These are phyloP conservation scores for Corylus heterophylla DNA, from an alignment of 306 rosid genomes.

Conservation along the genomic window DNA sequence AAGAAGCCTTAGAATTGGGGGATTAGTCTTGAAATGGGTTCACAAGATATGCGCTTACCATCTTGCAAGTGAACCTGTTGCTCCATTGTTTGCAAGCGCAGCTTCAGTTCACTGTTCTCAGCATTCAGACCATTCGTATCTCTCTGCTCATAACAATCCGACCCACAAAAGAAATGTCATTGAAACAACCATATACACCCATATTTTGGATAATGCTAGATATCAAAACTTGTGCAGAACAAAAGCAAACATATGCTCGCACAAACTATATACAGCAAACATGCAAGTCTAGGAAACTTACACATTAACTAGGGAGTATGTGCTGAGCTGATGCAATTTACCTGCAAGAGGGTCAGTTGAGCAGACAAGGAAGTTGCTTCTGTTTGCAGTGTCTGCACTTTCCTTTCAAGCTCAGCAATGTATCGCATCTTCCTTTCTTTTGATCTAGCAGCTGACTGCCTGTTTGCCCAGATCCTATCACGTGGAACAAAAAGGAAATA, in stretches of 20 bases:
- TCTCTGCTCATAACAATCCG: slow-evolving; percentile 53
- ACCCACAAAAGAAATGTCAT: slow-evolving; percentile 5
- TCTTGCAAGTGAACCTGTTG: slow-evolving; percentile 98
- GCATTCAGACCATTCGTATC: slow-evolving; percentile 85
- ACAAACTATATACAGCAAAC: neutral
- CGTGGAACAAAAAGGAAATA: slow-evolving; percentile 24
- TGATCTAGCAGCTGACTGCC: slow-evolving; percentile 98
- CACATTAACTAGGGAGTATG: neutral
- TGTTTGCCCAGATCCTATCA: slow-evolving; percentile 94
- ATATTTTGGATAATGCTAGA: neutral
- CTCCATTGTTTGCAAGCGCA: slow-evolving; percentile 96
- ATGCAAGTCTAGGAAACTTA: neutral
- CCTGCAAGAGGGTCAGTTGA: slow-evolving; percentile 91
- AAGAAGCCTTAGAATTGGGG: neutral
- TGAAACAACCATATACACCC: neutral
- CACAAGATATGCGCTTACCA: slow-evolving; percentile 46
- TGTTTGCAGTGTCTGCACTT: slow-evolving; percentile 92
- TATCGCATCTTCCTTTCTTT: slow-evolving; percentile 98
- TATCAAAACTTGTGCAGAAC: neutral
- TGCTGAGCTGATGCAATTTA: slow-evolving; percentile 21
- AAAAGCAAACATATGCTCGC: neutral
- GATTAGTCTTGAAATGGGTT: slow-evolving; percentile 10
- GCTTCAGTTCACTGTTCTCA: slow-evolving; percentile 88
- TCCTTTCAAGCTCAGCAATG: slow-evolving; percentile 93
- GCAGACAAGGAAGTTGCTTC: slow-evolving; percentile 96